phyloP scores from a whole-genome alignment of 345 rosid species.

The Syzygium aqueum region DNA sequence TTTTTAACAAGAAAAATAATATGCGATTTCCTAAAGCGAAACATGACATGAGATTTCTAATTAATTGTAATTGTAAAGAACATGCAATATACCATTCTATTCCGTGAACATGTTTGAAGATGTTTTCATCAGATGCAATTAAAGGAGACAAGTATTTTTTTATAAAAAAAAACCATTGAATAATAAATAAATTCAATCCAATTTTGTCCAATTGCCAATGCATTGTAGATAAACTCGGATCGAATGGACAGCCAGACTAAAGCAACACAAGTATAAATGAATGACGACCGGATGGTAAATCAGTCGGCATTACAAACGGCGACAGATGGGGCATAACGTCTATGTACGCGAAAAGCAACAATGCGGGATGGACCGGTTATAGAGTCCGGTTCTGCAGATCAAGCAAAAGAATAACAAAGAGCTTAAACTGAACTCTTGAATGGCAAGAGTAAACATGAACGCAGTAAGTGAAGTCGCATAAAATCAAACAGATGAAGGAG shows the following conservation, averaged over 20 bases:
- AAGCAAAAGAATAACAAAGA: no score
- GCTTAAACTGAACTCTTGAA: no score
- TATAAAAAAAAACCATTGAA: no score
- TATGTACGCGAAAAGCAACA: neutral
- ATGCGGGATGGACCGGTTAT: fast-evolving
- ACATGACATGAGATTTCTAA: neutral
- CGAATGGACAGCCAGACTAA: no score
- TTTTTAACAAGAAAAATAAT: no score
- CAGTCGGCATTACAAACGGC: neutral
- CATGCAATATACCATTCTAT: neutral
- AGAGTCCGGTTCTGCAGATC: fast-evolving
- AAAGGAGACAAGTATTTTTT: neutral
- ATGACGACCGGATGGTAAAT: neutral
- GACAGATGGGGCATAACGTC: neutral
- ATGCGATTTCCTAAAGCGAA: neutral
- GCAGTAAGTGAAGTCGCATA: no score
- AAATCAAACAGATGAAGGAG: no score
- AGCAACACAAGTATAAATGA: neutral
- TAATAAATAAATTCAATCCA: neutral
- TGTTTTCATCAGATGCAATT: neutral
- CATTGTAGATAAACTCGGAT: neutral
- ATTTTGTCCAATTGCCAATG: neutral
- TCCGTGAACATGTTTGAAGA: neutral
- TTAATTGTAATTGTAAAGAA: neutral
- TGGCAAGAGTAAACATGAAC: no score